These are phyloP conservation scores for Candida peoriensis DNA, from an alignment of 805 yeast species.

Conservation along the genomic window DNA sequence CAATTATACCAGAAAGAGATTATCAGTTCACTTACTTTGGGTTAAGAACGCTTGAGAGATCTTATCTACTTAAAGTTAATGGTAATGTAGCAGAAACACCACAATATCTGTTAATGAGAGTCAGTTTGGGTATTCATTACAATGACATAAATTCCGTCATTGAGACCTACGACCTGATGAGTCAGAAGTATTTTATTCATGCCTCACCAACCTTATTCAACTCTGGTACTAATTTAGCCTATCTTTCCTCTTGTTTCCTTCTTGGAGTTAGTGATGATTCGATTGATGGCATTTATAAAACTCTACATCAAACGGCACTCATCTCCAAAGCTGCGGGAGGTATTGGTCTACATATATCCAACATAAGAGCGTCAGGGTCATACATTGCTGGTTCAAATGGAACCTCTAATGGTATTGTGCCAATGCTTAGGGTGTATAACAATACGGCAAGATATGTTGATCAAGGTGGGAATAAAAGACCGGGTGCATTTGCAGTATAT, in stretches of 20 bases:
- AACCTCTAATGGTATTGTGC: constrained; percentile 85
- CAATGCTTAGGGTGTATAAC: constrained; percentile 93
- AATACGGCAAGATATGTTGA: constrained; percentile 96
- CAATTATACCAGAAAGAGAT: constrained; percentile 76
- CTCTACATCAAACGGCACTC: constrained; percentile 82
- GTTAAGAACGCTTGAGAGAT: constrained; percentile 81
- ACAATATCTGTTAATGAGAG: constrained; percentile 86
- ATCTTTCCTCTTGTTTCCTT: constrained; percentile 87
- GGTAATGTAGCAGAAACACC: constrained; percentile 82
- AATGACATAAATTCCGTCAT: constrained; percentile 56
- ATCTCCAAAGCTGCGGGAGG: constrained; percentile 97
- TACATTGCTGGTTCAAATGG: constrained; percentile 93
- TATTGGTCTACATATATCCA: constrained; percentile 83
- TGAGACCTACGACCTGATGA: constrained; percentile 88
- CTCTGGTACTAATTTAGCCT: constrained; percentile 83
- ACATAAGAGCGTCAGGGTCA: constrained; percentile 86
- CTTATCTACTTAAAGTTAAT: constrained; percentile 66
- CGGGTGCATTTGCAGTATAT: constrained; percentile 95
- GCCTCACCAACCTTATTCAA: constrained; percentile 97
- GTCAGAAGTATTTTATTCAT: constrained; percentile 81
- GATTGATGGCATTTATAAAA: constrained; percentile 89
- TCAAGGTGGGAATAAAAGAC: constrained; percentile 97
- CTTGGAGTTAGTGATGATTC: constrained; percentile 92
- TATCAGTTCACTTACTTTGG: constrained; percentile 79
- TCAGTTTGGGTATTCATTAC: constrained; percentile 87